Percentiles rank a stretch among this genome's conserved stretches.
Evolutionary conservation across 768 basidiomycete genomes (phyloP).

Genomic region (Pisolithus sp.): DNA sequence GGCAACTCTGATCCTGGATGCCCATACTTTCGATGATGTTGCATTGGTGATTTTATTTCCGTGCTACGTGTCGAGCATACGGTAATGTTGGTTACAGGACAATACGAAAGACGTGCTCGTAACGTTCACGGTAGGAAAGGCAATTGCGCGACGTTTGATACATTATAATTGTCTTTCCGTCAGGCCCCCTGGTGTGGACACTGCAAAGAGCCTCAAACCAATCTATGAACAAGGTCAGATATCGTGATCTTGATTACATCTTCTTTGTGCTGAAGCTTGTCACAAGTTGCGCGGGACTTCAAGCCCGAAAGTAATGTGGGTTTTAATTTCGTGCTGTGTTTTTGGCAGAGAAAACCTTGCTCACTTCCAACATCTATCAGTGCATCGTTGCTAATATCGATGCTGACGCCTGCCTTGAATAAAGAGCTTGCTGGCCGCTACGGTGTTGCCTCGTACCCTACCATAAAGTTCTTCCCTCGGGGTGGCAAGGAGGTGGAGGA

Average conservation of each 20-base stretch:
- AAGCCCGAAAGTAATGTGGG: slow-evolving; percentile 67
- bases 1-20: slow-evolving; percentile 59
- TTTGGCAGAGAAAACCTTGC: slow-evolving; percentile 4
- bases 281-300: slow-evolving; percentile 72
- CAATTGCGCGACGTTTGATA: not conserved
- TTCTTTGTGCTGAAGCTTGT: not conserved
- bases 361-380: slow-evolving; percentile 34
- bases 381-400: slow-evolving; percentile 89
- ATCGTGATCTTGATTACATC: not conserved
- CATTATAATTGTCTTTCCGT: not conserved
- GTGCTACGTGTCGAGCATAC: not conserved
- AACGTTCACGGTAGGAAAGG: slow-evolving; percentile 58
- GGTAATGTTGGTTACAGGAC: slow-evolving; percentile 36
- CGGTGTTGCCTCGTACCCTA: slow-evolving; percentile 78
- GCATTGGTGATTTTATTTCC: slow-evolving; percentile 42
- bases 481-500: slow-evolving; percentile 53
- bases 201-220: slow-evolving; percentile 89
- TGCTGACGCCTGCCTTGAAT: slow-evolving; percentile 80
- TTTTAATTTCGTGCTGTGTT: not conserved
- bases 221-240: slow-evolving; percentile 66
- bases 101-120: slow-evolving; percentile 77
- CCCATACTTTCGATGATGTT: slow-evolving; percentile 68
- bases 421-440: slow-evolving; percentile 63
- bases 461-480: slow-evolving; percentile 91
- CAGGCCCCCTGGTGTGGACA: slow-evolving; percentile 87